Base-by-base conservation (phyloP, 2,329 filamentous ascomycete species). In the Nemania abortiva region DNA sequence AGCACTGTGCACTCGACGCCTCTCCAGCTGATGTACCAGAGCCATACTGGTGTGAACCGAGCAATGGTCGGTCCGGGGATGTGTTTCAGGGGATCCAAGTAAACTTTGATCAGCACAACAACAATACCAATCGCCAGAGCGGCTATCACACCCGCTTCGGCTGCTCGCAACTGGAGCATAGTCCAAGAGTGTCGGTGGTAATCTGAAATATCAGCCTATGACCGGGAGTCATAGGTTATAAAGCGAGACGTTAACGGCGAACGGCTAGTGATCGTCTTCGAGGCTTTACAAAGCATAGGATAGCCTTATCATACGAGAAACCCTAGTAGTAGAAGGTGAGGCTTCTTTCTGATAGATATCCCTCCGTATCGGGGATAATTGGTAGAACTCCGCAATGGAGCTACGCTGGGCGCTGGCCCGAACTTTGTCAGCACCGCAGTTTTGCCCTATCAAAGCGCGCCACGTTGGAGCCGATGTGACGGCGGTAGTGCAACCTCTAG, bases 21-120 rank as follows among this genome's bases (percentile, higher is more conserved):
- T 10, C 37, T 10, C 55, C 55, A 58, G 39, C 55, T 58, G 20
- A 58, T 47, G 39, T 58, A 58, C 55, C 55, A 58, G 20, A 58
- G 39, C 55, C 55, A 58, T 27, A 58, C n/a, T 31, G 55, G 55
- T 45, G 37, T 58, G 18, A 45, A 20, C 3, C 22, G 55, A 20
- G 55, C 37, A 7, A 58, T 58, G 22, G 22, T 34, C 18, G 55
- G 55, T 2, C 55, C 55, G 6, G 55, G 55, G 13, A 58, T 27
- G 37, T 58, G 55, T 58, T 42, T 58, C 11, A 42, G 39, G 7
- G 55, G 37, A 39, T 58, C 55, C 20, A 15, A 22, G 20, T 37
- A 56, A 22, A 56, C 11, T 22, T 11, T 37, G 20, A 13, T n/a
- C 2, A 56, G 53, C n/a, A 15, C 34, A 6, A 15, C n/a, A 15